Evolutionary conservation across 2,329 filamentous ascomycete species (phyloP).

Genomic region (Colletotrichum plurivorum): DNA sequence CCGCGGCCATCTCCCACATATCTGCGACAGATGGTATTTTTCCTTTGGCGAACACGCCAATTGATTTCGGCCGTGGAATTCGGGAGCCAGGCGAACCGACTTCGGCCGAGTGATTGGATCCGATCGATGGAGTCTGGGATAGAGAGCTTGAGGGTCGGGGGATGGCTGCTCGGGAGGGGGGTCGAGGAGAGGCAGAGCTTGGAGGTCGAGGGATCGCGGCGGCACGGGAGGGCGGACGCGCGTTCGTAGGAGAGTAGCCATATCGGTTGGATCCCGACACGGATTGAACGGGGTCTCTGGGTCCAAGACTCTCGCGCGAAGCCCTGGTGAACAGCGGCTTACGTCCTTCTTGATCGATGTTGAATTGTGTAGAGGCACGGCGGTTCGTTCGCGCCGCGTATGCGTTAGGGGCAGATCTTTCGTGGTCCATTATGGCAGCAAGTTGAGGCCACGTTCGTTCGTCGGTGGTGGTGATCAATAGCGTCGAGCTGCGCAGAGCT

Average conservation of each 20-base stretch:
- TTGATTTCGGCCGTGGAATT: constrained; percentile 50
- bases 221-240: constrained; percentile 29
- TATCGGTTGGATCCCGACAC: constrained; percentile 37
- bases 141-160: constrained; percentile 42
- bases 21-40: constrained; percentile 56
- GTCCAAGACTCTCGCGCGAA: constrained; percentile 40
- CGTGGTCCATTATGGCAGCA: constrained; percentile 45
- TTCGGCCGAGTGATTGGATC: constrained; percentile 36
- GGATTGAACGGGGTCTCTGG: constrained; percentile 21
- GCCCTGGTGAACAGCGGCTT: constrained; percentile 55
- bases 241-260: constrained; percentile 40
- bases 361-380: constrained; percentile 44
- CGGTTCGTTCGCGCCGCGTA: constrained; percentile 44
- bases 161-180: constrained; percentile 42
- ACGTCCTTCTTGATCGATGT: constrained; percentile 56
- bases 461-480: constrained; percentile 11
- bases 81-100: constrained; percentile 47
- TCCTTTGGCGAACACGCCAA: constrained; percentile 39
- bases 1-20: constrained; percentile 56
- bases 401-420: constrained; percentile 37
- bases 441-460: constrained; percentile 28
- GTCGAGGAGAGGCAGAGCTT: constrained; percentile 11
- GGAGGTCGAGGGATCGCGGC: constrained; percentile 25
- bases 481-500: constrained; percentile 30
- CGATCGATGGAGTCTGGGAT: constrained; percentile 38